Conservation (phyloP, 805 yeast species). For the Crinitomyces ghanaensis region DNA sequence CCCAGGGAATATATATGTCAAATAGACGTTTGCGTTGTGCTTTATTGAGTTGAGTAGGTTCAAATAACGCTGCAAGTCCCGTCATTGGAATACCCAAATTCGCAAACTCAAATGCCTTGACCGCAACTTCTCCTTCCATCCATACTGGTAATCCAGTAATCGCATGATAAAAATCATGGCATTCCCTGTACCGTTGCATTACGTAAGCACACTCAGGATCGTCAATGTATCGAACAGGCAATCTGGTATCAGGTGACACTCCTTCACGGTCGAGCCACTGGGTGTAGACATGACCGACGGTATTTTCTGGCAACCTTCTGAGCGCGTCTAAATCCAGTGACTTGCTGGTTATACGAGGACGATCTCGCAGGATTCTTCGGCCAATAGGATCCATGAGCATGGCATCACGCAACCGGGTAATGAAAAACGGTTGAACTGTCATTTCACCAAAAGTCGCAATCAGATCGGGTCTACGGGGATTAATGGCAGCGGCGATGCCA, state of each 20-base stretch:
- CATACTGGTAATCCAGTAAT: constrained; percentile 81
- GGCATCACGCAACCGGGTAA: constrained; percentile 47
- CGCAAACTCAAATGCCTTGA: constrained; percentile 84
- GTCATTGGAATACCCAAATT: constrained; percentile 94
- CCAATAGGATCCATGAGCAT: constrained; percentile 75
- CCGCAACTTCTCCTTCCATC: constrained; percentile 93
- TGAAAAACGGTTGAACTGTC: constrained; percentile 62
- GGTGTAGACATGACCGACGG: constrained; percentile 72
- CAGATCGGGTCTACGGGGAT: constrained; percentile 31
- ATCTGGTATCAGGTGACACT: constrained; percentile 88
- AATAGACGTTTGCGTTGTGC: constrained; percentile 53
- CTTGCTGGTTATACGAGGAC: constrained; percentile 72
- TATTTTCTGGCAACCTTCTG: constrained; percentile 46
- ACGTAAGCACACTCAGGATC: constrained; percentile 86
- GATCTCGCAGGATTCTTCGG: constrained; percentile 60
- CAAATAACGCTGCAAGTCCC: constrained; percentile 81
- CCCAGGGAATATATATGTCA: constrained; percentile 81
- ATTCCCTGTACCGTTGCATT: constrained; percentile 89
- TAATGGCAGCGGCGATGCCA: constrained; percentile 55
- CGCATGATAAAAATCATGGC: constrained; percentile 95
- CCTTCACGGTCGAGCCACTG: constrained; percentile 79
- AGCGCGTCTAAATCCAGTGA: constrained; percentile 55
- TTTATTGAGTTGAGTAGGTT: constrained; percentile 64
- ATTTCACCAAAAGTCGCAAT: constrained; percentile 60
- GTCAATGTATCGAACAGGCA: constrained; percentile 75